Conservation (phyloP, 129 eudicot species). For the Artemisia tridentata region DNA sequence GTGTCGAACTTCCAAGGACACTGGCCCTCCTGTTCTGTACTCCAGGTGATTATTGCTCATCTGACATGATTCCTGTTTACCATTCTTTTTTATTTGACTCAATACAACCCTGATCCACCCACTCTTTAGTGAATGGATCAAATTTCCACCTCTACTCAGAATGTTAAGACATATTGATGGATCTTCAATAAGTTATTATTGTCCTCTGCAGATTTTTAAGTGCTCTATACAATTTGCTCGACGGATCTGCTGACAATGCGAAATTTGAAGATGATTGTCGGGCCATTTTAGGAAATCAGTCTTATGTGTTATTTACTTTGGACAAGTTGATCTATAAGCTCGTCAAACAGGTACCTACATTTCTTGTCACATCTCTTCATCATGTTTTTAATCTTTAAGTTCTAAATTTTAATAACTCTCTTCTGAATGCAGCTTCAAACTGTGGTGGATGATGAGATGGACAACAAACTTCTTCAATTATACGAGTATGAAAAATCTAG, state of each 20-base stretch:
- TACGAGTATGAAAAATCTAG: slow-evolving; percentile 82
- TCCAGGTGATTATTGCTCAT: slow-evolving; percentile 51
- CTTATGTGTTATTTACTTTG: slow-evolving; percentile 91
- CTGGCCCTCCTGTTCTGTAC: slow-evolving; percentile 56
- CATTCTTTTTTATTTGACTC: too few relatives aligned
- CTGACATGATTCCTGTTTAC: not conserved
- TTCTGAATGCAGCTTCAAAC: slow-evolving; percentile 75
- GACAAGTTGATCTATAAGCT: slow-evolving; percentile 89
- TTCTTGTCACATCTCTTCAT: not conserved
- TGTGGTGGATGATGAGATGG: slow-evolving; percentile 79
- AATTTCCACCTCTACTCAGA: not conserved
- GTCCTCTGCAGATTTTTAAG: slow-evolving; percentile 63
- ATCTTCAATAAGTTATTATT: slow-evolving; percentile 13
- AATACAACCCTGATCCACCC: too few relatives aligned
- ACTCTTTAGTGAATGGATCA: too few relatives aligned
- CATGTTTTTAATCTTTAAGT: not conserved
- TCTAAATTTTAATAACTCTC: slow-evolving; percentile 2
- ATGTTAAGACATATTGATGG: not conserved
- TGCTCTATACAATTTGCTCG: slow-evolving; percentile 76
- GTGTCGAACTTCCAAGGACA: slow-evolving; percentile 58
- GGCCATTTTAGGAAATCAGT: slow-evolving; percentile 85
- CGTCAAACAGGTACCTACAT: slow-evolving; percentile 75
- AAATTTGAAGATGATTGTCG: slow-evolving; percentile 98
- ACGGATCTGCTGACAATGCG: slow-evolving; percentile 89
- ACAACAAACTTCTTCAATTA: slow-evolving; percentile 79